phyloP scores from a whole-genome alignment of 192 early-diverging fungal species.

The Pecoramyces ruminantium region DNA sequence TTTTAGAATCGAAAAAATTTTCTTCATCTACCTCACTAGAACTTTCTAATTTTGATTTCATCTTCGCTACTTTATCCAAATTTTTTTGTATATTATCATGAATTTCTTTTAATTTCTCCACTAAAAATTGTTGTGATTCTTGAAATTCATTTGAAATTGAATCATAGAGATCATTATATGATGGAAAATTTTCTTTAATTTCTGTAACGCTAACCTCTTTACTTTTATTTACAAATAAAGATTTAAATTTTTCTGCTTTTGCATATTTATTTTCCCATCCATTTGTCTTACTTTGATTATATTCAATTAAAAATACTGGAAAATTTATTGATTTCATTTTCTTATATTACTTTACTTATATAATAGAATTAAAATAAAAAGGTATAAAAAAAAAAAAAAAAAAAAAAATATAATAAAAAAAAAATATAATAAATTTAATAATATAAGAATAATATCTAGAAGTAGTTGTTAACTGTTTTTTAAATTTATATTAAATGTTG shows the following conservation, averaged over 20 bases:
- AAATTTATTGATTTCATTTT: neutral
- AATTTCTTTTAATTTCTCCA: neutral
- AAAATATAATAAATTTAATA: too few species aligned
- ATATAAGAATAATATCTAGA: too few species aligned
- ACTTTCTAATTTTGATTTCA: neutral
- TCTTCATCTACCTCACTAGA: neutral
- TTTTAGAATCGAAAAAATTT: neutral
- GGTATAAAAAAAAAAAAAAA: too few species aligned
- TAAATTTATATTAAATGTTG: too few species aligned
- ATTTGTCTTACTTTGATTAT: neutral
- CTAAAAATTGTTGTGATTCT: neutral
- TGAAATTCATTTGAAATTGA: neutral
- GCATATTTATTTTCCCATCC: neutral
- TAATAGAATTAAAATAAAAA: too few species aligned
- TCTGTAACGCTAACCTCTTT: neutral
- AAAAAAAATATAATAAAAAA: too few species aligned
- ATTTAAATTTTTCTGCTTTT: neutral
- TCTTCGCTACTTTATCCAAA: neutral
- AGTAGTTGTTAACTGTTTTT: too few species aligned
- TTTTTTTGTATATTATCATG: neutral
- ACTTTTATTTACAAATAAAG: neutral
- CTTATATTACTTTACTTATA: too few species aligned
- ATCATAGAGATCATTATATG: neutral
- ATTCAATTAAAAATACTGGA: neutral
- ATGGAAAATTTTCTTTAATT: neutral